Percentiles rank a stretch among this genome's conserved stretches.
phyloP scores from a whole-genome alignment of 768 basidiomycete genomes.

The Rhodotorula sphaerocarpa region DNA sequence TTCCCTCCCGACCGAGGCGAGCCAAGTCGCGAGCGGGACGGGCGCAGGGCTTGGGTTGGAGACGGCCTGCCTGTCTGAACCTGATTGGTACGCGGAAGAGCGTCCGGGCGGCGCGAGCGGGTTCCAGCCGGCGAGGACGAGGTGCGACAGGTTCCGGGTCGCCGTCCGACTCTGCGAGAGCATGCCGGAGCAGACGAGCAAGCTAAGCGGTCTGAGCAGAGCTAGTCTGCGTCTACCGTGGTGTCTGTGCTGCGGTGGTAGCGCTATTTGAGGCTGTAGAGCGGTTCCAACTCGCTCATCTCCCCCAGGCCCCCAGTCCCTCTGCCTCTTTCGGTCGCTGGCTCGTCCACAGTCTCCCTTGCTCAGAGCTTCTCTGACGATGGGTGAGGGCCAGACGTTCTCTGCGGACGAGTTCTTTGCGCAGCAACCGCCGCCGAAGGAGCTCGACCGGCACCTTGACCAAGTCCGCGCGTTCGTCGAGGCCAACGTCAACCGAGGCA shows the following conservation, averaged over 20 bases:
- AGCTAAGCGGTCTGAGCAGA: too few species aligned
- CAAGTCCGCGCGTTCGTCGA: constrained; percentile 62
- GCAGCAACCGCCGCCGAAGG: constrained; percentile 69
- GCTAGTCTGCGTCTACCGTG: too few species aligned
- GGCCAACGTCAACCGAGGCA: constrained; percentile 56
- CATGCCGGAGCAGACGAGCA: too few species aligned
- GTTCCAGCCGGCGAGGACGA: constrained; percentile 30
- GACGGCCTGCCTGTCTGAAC: constrained; percentile 1
- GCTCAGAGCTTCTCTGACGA: not conserved
- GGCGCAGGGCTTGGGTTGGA: constrained; percentile 20
- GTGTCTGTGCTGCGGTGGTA: too few species aligned
- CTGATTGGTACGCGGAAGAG: not conserved
- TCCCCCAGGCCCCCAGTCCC: too few species aligned
- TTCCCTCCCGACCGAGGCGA: constrained; percentile 22
- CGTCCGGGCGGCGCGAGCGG: constrained; percentile 18
- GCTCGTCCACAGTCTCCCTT: not conserved
- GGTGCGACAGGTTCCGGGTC: constrained; percentile 17
- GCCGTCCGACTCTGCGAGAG: not conserved
- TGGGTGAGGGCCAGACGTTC: constrained; percentile 8
- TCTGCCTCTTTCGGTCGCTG: not conserved
- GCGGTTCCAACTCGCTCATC: too few species aligned
- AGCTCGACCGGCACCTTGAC: constrained; percentile 60
- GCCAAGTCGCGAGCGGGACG: constrained; percentile 18
- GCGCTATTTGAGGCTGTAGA: too few species aligned
- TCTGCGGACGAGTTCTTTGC: constrained; percentile 68